phyloP scores from a whole-genome alignment of 768 basidiomycete species.

The Boletus sp. region DNA sequence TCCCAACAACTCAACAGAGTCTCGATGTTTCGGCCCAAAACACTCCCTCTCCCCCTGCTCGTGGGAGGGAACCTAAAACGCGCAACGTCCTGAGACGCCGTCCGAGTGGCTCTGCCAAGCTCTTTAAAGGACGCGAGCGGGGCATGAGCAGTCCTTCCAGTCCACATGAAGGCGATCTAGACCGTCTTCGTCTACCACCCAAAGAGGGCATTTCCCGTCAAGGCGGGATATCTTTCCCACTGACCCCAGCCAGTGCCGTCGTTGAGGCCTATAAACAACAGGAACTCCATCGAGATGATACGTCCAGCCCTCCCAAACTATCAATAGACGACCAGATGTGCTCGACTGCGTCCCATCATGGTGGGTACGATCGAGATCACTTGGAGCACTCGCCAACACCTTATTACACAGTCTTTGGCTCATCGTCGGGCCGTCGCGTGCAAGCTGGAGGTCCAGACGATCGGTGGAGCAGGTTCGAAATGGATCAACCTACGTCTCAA shows the following conservation, averaged over 20 bases:
- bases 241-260: constrained; percentile 48
- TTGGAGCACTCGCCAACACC: constrained; percentile 32
- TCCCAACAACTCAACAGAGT: constrained; percentile 15
- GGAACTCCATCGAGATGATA: constrained; percentile 24
- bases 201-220: neutral
- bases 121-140: constrained; percentile 13
- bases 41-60: neutral
- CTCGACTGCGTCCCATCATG: constrained; percentile 5
- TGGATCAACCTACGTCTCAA: neutral
- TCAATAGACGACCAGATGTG: constrained; percentile 29
- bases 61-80: constrained; percentile 15
- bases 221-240: constrained; percentile 2
- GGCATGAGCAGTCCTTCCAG: constrained; percentile 7
- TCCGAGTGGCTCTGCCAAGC: constrained; percentile 28
- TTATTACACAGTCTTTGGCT: constrained; percentile 60
- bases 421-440: constrained; percentile 42
- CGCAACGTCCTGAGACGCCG: constrained; percentile 35
- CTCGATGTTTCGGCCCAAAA: constrained; percentile 7
- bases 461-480: constrained; percentile 11
- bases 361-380: constrained; percentile 15
- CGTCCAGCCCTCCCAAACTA: constrained; percentile 12
- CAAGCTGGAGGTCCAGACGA: constrained; percentile 46
- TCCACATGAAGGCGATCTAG: neutral
- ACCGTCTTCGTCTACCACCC: neutral
- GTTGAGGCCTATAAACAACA: constrained; percentile 50